Evolutionary conservation across 1,284 basidiomycete genomes (phyloP).

Genomic region (Cryptococcus depauperatus): DNA sequence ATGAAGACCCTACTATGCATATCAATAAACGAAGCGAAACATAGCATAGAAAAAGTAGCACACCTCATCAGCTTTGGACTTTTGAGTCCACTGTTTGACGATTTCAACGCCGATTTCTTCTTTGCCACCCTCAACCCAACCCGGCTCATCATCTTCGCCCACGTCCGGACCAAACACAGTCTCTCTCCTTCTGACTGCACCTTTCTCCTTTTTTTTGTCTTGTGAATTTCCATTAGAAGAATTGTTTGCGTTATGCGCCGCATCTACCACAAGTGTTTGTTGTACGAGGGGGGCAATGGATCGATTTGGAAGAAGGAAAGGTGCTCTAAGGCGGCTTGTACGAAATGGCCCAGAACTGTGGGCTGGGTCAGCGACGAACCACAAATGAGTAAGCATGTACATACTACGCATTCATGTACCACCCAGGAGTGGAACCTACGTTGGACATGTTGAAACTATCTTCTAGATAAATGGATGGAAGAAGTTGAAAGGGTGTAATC

Average conservation of each 20-base stretch:
- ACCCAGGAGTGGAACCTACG: slow-evolving; percentile 8
- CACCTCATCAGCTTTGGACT: slow-evolving; percentile 65
- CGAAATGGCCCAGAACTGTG: slow-evolving; percentile 24
- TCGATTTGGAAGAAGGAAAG: slow-evolving; percentile 25
- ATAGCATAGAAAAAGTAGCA: slow-evolving; percentile 14
- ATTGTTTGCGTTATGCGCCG: slow-evolving; percentile 13
- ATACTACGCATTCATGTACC: slow-evolving; percentile 24
- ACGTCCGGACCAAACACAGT: slow-evolving; percentile 66
- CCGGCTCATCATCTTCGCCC: slow-evolving; percentile 50
- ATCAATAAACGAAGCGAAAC: no score
- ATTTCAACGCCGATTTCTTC: slow-evolving; percentile 62
- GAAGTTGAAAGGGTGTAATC: no score
- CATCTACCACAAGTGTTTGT: slow-evolving; percentile 41
- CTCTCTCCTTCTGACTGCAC: slow-evolving; percentile 49
- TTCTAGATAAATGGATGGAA: neutral
- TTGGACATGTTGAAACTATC: slow-evolving; percentile 1
- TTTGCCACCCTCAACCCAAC: slow-evolving; percentile 33
- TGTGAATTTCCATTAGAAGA: neutral
- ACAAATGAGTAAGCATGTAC: slow-evolving; percentile 4
- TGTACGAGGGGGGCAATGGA: slow-evolving; percentile 20
- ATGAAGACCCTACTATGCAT: slow-evolving; percentile 60
- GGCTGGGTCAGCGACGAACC: neutral
- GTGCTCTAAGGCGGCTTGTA: slow-evolving; percentile 24
- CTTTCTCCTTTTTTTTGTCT: slow-evolving; percentile 3
- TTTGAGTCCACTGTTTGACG: slow-evolving; percentile 70